phyloP scores from a whole-genome alignment of 495 filamentous ascomycete genomes.

The Hyaloscypha hepaticicola region DNA sequence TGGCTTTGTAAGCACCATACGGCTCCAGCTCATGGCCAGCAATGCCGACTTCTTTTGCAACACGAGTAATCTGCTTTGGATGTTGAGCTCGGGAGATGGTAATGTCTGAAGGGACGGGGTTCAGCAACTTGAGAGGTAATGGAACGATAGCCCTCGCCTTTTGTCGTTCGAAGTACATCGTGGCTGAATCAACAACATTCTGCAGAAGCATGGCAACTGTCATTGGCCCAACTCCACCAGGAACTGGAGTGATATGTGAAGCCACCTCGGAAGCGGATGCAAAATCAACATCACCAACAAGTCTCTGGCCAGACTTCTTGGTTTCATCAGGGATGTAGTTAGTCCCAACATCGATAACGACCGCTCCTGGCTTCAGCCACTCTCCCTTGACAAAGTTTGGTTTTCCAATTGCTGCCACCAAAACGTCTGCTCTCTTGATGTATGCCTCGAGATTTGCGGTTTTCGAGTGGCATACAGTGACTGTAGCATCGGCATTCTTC shows the following conservation, averaged over 20 bases:
- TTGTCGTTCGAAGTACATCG: conserved; percentile 76
- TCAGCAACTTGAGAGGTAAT: conserved; percentile 70
- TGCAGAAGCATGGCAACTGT: conserved; percentile 96
- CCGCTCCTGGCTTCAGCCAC: conserved; percentile 88
- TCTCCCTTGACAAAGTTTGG: conserved; percentile 88
- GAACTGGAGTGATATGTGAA: conserved; percentile 95
- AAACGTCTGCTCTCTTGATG: conserved; percentile 81
- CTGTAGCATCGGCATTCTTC: conserved; percentile 93
- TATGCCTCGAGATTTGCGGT: conserved; percentile 70
- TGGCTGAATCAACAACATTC: conserved; percentile 86
- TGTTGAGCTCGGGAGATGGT: conserved; percentile 84
- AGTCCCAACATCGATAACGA: conserved; percentile 97
- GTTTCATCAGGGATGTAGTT: conserved; percentile 94
- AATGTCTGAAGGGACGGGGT: conserved; percentile 89
- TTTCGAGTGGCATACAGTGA: conserved; percentile 92
- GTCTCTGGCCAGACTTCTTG: conserved; percentile 86
- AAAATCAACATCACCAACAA: conserved; percentile 96
- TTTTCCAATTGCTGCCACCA: conserved; percentile 89
- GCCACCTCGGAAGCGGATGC: conserved; percentile 83
- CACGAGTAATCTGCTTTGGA: conserved; percentile 80
- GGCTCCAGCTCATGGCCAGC: conserved; percentile 83
- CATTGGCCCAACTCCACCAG: conserved; percentile 96
- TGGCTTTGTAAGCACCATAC: conserved; percentile 92
- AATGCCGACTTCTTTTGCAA: conserved; percentile 89
- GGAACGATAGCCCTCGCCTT: conserved; percentile 74